phyloP scores from a whole-genome alignment of 2,329 filamentous ascomycete species.

The Talaromyces funiculosus region DNA sequence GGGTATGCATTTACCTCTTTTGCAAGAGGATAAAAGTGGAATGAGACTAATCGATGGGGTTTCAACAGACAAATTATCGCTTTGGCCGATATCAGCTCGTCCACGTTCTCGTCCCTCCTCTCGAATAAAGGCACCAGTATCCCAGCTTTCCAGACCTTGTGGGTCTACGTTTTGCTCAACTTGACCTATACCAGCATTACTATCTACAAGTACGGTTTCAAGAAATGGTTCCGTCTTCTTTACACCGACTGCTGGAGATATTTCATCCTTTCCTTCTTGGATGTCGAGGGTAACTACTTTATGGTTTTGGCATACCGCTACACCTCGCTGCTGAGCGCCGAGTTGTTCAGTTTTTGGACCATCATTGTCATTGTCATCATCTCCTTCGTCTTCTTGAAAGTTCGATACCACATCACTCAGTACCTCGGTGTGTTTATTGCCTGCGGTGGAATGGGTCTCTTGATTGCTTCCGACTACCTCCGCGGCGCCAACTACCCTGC shows the following conservation, averaged over 20 bases:
- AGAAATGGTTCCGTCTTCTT: constrained; percentile 61
- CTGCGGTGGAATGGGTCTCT: constrained; percentile 82
- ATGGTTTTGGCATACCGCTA: constrained; percentile 89
- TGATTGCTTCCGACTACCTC: constrained; percentile 83
- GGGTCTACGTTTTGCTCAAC: constrained; percentile 85
- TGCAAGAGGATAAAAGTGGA: neutral
- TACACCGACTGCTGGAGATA: constrained; percentile 82
- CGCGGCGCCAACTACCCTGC: constrained; percentile 55
- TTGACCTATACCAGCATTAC: constrained; percentile 76
- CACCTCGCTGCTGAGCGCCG: constrained; percentile 85
- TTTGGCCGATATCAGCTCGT: constrained; percentile 85
- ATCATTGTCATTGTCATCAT: constrained; percentile 87
- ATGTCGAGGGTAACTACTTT: constrained; percentile 97
- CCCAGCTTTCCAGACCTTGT: constrained; percentile 90
- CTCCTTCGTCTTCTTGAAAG: constrained; percentile 74
- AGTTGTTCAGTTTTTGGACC: constrained; percentile 98
- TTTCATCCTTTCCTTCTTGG: constrained; percentile 84
- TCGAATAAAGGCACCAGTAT: constrained; percentile 65
- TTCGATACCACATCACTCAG: constrained; percentile 85
- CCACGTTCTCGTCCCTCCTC: constrained; percentile 80
- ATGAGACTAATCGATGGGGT: no score
- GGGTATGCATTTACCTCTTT: neutral
- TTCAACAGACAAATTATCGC: constrained; percentile 69
- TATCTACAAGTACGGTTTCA: constrained; percentile 71
- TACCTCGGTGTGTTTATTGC: constrained; percentile 81